Percentiles rank a stretch among this genome's conserved stretches.
phyloP scores from a whole-genome alignment of 179 eudicot genomes.

The Spergularia azorica region DNA sequence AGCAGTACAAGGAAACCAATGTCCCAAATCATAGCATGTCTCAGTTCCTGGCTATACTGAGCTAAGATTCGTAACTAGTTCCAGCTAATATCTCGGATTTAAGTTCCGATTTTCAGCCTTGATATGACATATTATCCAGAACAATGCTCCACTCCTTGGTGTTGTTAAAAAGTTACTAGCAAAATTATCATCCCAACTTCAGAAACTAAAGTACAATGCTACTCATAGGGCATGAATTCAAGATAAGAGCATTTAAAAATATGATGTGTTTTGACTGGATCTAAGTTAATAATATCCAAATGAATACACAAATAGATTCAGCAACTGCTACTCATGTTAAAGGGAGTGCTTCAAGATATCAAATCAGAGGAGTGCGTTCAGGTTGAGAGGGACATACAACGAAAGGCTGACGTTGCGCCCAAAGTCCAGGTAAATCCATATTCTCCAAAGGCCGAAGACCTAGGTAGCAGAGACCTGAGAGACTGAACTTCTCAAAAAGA shows the following conservation, averaged over 20 bases:
- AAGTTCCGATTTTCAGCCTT: neutral
- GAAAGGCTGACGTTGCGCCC: slow-evolving; percentile 65
- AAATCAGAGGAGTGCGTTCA: slow-evolving; percentile 11
- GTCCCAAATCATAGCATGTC: neutral
- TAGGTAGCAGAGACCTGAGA: slow-evolving; percentile 58
- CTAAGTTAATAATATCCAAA: neutral
- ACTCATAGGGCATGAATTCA: neutral
- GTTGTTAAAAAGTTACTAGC: neutral
- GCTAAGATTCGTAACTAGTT: neutral
- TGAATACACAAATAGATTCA: neutral
- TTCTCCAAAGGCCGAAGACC: slow-evolving; percentile 48
- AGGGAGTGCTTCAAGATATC: neutral
- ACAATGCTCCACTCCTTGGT: too few relatives aligned
- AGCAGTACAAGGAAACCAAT: neutral
- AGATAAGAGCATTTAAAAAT: neutral
- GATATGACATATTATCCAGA: too few relatives aligned
- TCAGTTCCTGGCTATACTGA: neutral
- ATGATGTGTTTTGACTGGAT: neutral
- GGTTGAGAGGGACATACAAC: slow-evolving; percentile 53
- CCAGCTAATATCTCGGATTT: neutral
- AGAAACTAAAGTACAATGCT: neutral
- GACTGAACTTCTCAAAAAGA: slow-evolving; percentile 62
- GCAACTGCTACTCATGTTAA: neutral
- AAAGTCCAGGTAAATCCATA: slow-evolving; percentile 52
- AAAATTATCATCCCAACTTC: neutral